Evolutionary conservation across 2,329 filamentous ascomycete species (phyloP), one percentile per base, ranked within the genome.

Genomic region (Colletotrichum karsti): DNA sequence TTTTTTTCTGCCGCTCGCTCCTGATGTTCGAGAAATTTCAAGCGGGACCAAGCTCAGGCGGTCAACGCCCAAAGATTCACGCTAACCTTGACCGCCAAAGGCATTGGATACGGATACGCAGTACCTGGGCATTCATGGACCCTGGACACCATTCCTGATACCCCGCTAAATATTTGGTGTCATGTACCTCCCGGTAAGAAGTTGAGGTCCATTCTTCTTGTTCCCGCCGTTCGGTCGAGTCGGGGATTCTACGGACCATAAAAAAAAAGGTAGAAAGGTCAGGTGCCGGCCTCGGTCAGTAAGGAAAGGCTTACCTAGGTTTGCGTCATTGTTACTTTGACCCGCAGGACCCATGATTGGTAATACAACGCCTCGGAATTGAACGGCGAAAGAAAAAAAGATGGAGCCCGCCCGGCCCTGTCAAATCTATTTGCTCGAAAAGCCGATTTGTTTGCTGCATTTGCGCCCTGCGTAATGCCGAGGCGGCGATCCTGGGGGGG

Each of bases 331-430:
- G 37, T 48, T 13, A 54, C 37, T 22, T 26, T 35, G 51, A 9
- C 35, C 50, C 30, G 13, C 51, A 46, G 33, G 48, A 44, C 30
- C 60, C 37, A 54, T 67, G 65, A 64, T 67, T 67, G 65, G 65
- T 67, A 67, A 67, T 67, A 54, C 65, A 59, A 59, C 44, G 46
- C 60, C 46, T 58, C 37, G 65, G 60, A 64, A 67, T 67, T 64
- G 64, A 48, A 39, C 37, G 64, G 46, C 44, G 53, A 58, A 24
- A 2, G 28, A 39, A 13, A n/a, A 35, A 24, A 66, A 64, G 57
- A 57, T 37, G 57, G 65, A 53, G 39, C 22, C 37, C 59, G 12
- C 35, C n/a, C n/a, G n/a, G n/a, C n/a, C n/a, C 18, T 39, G n/a
- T 54, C 57, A 39, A 44, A 50, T 15, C 53, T 54, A 39, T 41